Conservation (phyloP, 225 moss, liverwort and hornwort species). For the Marchantia paleacea region DNA sequence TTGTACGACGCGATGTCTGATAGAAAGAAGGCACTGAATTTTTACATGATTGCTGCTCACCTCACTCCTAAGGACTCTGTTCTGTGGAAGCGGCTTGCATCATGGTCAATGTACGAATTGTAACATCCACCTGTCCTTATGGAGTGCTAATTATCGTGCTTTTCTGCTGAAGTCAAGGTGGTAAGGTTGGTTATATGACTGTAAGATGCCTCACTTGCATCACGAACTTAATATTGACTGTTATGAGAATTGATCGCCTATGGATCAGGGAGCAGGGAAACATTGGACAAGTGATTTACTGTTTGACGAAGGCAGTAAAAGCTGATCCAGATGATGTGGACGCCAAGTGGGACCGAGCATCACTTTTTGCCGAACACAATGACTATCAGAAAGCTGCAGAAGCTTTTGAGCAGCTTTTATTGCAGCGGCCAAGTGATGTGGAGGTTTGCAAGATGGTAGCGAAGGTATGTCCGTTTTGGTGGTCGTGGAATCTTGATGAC, state of each 20-base stretch:
- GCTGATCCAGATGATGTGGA: constrained; percentile 94
- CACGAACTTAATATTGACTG: background rate
- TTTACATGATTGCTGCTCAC: constrained; percentile 99
- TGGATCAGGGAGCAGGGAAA: constrained; percentile 83
- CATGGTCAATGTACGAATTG: constrained; percentile 84
- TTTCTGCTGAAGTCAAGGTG: background rate
- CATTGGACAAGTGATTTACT: constrained; percentile 90
- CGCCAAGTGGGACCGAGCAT: constrained; percentile 98
- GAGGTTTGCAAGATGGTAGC: constrained; percentile 99
- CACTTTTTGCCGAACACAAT: constrained; percentile 76
- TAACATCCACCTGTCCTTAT: background rate
- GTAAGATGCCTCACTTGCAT: background rate
- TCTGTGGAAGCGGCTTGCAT: constrained; percentile 94
- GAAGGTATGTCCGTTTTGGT: constrained; percentile 44
- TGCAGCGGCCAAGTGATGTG: constrained; percentile 73
- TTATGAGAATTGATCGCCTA: background rate
- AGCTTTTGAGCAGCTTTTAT: constrained; percentile 82
- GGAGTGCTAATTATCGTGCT: background rate
- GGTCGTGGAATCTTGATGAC: background rate
- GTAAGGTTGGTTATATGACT: background rate
- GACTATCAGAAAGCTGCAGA: constrained; percentile 89
- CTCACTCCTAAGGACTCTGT: constrained; percentile 93
- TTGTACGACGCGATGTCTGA: constrained; percentile 95
- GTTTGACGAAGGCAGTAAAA: constrained; percentile 89
- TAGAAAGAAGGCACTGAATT: constrained; percentile 91